Evolutionary conservation across 495 filamentous ascomycete species (phyloP), one percentile per base, ranked within the genome.

Genomic region (Chlorociboria aeruginascens): DNA sequence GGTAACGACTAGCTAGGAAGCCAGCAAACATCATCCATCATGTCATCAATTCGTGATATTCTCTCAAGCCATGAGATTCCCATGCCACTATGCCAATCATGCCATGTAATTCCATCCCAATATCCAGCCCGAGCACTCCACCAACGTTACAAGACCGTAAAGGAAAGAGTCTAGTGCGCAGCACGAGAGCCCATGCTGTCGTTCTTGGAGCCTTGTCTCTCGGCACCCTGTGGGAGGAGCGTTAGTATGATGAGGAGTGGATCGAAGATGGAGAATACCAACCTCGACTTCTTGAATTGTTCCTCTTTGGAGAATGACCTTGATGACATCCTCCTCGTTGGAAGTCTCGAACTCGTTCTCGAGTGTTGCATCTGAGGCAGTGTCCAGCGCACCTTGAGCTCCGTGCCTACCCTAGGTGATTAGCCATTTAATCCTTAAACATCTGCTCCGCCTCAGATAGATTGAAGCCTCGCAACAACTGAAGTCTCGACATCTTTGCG

Each of bases 301-400:
- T 7, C 92, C 92, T 55, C 72, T 71, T 66, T 88, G 76, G 31
- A 98, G 68, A 50, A 98, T 94, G 70, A 79, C 68, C 60, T 69
- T 72, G 54, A 97, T 77, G 38, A 79, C 79, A 2, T 86, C 85
- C 0, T 95, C 89, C 11, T 86, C 81, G 39, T 80, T 70, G 39
- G 64, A 52, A 8, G 85, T 89, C 39, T 87, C 88, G 54, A 98
- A 98, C 69, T 98, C 89, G 55, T 78, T 83, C 56, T 90, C 81
- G 3, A 98, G 74, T 20, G 64, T 66, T 12, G 66, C 58, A 35
- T 92, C 85, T 55, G 85, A 86, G 12, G 88, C 88, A 7, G 63
- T 64, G 56, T 95, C 83, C 36, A 85, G 65, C 50, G 79, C 70
- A 43, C 90, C 92, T 61, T 95, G 87, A 9, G 77, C 77, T 52